These are phyloP conservation scores for Entophlyctis helioformis DNA, from an alignment of 192 early-diverging fungal genomes.

Conservation along the genomic window DNA sequence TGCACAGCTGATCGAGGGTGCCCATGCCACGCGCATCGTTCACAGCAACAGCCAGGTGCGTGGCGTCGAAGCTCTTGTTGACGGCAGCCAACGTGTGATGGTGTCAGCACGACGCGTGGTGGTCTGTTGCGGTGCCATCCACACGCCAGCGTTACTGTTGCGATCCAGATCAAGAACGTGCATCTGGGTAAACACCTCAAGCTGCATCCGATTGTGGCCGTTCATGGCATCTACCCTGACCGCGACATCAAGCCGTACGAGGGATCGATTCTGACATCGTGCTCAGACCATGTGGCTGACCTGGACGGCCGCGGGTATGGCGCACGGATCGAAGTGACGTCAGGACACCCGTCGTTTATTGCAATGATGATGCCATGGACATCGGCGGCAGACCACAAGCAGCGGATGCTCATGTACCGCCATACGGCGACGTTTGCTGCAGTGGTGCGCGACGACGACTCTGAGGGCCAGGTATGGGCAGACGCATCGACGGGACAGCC, in stretches of 20 bases:
- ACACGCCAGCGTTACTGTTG: constrained; percentile 51
- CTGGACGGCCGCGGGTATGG: constrained; percentile 43
- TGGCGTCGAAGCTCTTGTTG: constrained; percentile 38
- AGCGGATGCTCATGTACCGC: constrained; percentile 26
- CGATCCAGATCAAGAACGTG: constrained; percentile 52
- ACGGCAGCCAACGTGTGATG: constrained; percentile 14
- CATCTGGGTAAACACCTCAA: constrained; percentile 55
- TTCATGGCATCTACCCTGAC: constrained; percentile 56
- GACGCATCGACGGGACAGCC: constrained; percentile 26
- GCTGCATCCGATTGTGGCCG: constrained; percentile 47
- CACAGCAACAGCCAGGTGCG: constrained; percentile 37
- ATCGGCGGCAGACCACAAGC: constrained; percentile 36
- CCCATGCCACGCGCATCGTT: constrained; percentile 41
- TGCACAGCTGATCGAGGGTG: constrained; percentile 47
- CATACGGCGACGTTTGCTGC: constrained; percentile 37
- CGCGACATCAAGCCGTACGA: constrained; percentile 24
- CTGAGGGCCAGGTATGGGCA: constrained; percentile 23
- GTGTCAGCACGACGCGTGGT: constrained; percentile 48
- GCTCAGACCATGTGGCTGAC: too few species aligned
- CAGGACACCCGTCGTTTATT: constrained; percentile 40
- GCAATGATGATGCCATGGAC: constrained; percentile 32
- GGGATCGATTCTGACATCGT: constrained; percentile 53
- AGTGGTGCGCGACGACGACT: constrained; percentile 50
- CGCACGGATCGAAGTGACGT: constrained; percentile 53
- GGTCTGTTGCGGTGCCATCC: constrained; percentile 47